A percentile compares a stretch with the other conserved stretches of the same genome.
Evolutionary conservation across 331 rosid genomes (phyloP).

Genomic region (Malus hybrid): DNA sequence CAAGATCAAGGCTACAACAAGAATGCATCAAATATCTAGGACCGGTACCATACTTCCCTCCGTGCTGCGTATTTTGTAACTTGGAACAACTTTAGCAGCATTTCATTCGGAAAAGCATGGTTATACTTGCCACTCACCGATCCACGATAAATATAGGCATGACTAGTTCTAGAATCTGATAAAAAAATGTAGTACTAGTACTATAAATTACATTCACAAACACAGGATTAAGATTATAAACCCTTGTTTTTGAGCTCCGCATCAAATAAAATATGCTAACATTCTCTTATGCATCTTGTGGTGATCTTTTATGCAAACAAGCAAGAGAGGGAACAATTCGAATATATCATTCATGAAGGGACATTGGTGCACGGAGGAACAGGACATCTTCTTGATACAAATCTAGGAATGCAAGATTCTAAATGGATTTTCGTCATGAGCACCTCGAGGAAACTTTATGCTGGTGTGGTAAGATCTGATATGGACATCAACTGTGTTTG

Average conservation of each 20-base stretch:
- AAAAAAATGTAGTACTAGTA: too few species aligned
- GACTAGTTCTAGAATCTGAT: too few species aligned
- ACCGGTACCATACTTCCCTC: slow-evolving; percentile 4
- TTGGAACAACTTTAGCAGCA: background rate
- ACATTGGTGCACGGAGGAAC: slow-evolving; percentile 1
- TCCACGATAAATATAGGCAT: too few species aligned
- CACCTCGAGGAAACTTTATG: slow-evolving; percentile 1
- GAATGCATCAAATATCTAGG: slow-evolving; percentile 19
- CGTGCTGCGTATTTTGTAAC: background rate
- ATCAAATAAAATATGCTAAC: background rate
- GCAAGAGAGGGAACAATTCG: slow-evolving; percentile 18
- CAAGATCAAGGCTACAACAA: slow-evolving; percentile 14
- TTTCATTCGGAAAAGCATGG: too few species aligned
- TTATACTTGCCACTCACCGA: too few species aligned
- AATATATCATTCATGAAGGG: slow-evolving; percentile 11
- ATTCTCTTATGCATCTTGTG: background rate
- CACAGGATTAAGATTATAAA: too few species aligned
- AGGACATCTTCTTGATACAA: slow-evolving; percentile 10
- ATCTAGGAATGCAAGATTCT: background rate
- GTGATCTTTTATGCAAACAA: slow-evolving; percentile 8
- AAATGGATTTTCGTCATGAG: slow-evolving; percentile 19
- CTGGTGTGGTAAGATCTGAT: slow-evolving; percentile 7
- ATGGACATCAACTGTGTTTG: background rate
- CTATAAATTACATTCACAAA: too few species aligned
- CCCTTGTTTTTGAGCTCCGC: too few species aligned